Conservation (phyloP, 192 early-diverging fungal genomes). For the Coemansia sp. region DNA sequence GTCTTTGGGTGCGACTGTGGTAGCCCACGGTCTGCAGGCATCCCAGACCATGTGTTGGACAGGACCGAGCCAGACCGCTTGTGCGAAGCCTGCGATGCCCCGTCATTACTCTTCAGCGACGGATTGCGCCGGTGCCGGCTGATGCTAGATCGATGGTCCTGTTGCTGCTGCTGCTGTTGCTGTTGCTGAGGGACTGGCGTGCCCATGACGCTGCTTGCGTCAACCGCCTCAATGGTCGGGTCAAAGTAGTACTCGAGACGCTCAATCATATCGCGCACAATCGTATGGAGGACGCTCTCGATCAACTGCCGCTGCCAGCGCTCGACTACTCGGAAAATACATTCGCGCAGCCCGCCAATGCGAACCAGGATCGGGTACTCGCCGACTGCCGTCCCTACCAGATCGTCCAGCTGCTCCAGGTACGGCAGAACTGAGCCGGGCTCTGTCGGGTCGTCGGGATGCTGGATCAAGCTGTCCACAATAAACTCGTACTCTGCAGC, state of each 20-base stretch:
- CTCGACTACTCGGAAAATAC: constrained; percentile 16
- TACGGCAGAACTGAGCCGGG: constrained; percentile 7
- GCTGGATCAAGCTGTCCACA: constrained; percentile 26
- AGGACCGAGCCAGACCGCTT: constrained; percentile 21
- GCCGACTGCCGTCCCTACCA: constrained; percentile 10
- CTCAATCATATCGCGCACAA: constrained; percentile 41
- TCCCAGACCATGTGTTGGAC: constrained; percentile 17
- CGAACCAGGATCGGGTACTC: constrained; percentile 30
- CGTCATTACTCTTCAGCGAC: constrained; percentile 16
- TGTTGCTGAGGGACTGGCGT: neutral
- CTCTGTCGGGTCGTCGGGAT: constrained; percentile 22
- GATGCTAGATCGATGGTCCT: constrained; percentile 11
- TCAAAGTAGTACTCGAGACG: constrained; percentile 46
- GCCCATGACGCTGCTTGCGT: neutral
- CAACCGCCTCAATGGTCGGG: constrained; percentile 11
- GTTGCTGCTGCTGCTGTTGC: neutral
- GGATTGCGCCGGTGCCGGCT: constrained; percentile 33
- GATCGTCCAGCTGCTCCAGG: constrained; percentile 26
- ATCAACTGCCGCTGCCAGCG: constrained; percentile 36
- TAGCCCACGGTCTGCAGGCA: neutral
- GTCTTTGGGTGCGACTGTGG: neutral
- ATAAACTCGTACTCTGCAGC: constrained; percentile 41
- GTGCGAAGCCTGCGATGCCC: constrained; percentile 35
- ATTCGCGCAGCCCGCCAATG: constrained; percentile 33
- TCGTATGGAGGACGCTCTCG: constrained; percentile 19